Evolutionary conservation across 2,329 filamentous ascomycete species (phyloP), one percentile per base, ranked within the genome.

Genomic region (Alternaria consortialis): DNA sequence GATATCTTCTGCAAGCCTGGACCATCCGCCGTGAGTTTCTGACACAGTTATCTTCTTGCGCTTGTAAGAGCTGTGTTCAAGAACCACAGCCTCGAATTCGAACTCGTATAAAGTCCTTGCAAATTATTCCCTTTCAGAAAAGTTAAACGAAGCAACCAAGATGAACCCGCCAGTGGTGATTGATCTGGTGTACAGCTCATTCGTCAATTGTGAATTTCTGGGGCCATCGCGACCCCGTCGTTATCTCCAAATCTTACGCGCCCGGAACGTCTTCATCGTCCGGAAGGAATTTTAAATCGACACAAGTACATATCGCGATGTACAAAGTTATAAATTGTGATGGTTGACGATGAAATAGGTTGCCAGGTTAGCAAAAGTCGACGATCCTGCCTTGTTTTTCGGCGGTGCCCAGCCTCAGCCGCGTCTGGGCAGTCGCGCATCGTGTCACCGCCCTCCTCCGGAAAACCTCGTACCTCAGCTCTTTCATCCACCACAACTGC

Each of bases 391-490:
- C 54, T 34, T 47, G 42, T 48, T 48, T 47, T 32, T 34, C 23
- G n/a, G 17, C 27, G 12, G 29, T 42, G 58, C 58, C 46, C 40
- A 60, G 58, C 53, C 53, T 43, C 44, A 50, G 47, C 58, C 46
- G 29, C 53, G 46, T 56, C 53, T 52, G 46, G 53, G 39, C 53
- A 17, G 46, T 57, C 40, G 40, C 53, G 58, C 31, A 53, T 44
- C 39, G 44, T 32, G 58, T 51, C 53, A 48, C 51, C 58, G 46
- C 58, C 54, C 42, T 48, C 53, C 5, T 25, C 27, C 34, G 12
- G 17, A 29, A 52, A 40, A 20, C 25, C 50, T 40, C 23, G 4
- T n/a, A 60, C 23, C 48, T 56, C 31, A 56, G 31, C 46, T 56
- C 57, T n/a, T 29, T 56, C 57, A 12, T 29, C 9, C 53, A 53